Percentiles rank a stretch among this genome's conserved stretches.
Conservation (phyloP, 2,329 filamentous ascomycete genomes). For the Ophiostoma quercus region DNA sequence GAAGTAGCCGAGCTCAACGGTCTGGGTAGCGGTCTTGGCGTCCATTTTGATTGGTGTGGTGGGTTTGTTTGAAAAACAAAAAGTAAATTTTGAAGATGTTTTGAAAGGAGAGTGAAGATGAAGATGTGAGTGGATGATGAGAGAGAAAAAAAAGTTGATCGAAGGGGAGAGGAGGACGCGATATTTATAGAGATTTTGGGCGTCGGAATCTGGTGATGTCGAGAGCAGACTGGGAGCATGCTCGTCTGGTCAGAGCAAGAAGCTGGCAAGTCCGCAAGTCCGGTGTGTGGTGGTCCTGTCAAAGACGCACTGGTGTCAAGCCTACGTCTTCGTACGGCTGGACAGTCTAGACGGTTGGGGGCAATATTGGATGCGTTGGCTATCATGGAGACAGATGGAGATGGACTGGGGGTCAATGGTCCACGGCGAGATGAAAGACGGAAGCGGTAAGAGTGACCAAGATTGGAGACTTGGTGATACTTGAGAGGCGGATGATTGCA, state of each 20-base stretch:
- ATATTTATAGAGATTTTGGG: slow-evolving; percentile 27
- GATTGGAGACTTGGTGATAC: background rate
- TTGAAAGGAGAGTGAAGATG: slow-evolving; percentile 16
- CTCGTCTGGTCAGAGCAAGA: background rate
- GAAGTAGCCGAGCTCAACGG: slow-evolving; percentile 30
- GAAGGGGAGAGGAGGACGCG: slow-evolving; percentile 15
- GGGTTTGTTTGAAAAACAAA: slow-evolving; percentile 14
- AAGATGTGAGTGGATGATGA: slow-evolving; percentile 26
- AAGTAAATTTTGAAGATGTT: slow-evolving; percentile 14
- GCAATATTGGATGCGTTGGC: background rate
- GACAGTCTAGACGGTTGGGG: background rate
- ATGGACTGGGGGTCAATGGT: background rate
- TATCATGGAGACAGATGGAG: background rate
- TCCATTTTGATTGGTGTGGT: slow-evolving; percentile 23
- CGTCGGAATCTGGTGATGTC: background rate
- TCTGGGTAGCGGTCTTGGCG: slow-evolving; percentile 25
- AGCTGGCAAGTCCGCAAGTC: background rate
- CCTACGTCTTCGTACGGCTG: background rate
- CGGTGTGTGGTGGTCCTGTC: background rate
- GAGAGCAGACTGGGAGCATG: background rate
- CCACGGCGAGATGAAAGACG: background rate
- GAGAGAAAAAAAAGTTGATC: slow-evolving; percentile 7
- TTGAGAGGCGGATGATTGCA: background rate
- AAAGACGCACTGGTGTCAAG: background rate
- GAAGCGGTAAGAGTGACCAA: background rate